These are phyloP conservation scores for Talaromyces trachyspermus DNA, from an alignment of 495 filamentous ascomycete genomes.

Conservation along the genomic window DNA sequence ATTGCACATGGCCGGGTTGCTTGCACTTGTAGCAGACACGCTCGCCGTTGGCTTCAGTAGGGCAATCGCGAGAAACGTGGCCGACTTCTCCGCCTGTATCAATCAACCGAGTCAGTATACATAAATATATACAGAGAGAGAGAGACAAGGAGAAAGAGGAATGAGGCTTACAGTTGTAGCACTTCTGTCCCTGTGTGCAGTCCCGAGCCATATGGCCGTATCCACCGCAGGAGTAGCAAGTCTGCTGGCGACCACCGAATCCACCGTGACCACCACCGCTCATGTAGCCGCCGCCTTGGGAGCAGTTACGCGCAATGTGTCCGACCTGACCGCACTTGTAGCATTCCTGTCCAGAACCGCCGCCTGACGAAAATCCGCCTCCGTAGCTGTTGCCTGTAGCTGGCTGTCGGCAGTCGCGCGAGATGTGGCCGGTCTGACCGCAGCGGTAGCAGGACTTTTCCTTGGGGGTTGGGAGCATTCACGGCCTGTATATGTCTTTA, in stretches of 20 bases:
- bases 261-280: conserved; percentile 45
- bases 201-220: conserved; percentile 96
- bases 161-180: conserved; percentile 91
- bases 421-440: conserved; percentile 81
- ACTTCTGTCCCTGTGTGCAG: conserved; percentile 98
- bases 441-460: conserved; percentile 97
- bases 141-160: no score
- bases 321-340: conserved; percentile 98
- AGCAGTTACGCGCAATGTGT: conserved; percentile 96
- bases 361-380: conserved; percentile 28
- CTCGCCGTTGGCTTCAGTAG: conserved; percentile 78
- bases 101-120: no score
- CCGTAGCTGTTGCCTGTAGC: conserved; percentile 42
- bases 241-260: conserved; percentile 55
- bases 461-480: conserved; percentile 85
- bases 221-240: conserved; percentile 95
- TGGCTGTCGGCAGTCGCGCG: conserved; percentile 75
- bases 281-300: conserved; percentile 49
- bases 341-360: conserved; percentile 65
- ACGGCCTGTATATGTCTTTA: conserved; percentile 51
- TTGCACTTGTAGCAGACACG: conserved; percentile 99
- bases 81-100: conserved; percentile 71
- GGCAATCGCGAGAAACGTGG: conserved; percentile 92
- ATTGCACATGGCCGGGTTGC: conserved; percentile 93
- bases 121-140: no score